Base-by-base conservation (phyloP, 2,329 filamentous ascomycete species). In the Cercospora sp. region DNA sequence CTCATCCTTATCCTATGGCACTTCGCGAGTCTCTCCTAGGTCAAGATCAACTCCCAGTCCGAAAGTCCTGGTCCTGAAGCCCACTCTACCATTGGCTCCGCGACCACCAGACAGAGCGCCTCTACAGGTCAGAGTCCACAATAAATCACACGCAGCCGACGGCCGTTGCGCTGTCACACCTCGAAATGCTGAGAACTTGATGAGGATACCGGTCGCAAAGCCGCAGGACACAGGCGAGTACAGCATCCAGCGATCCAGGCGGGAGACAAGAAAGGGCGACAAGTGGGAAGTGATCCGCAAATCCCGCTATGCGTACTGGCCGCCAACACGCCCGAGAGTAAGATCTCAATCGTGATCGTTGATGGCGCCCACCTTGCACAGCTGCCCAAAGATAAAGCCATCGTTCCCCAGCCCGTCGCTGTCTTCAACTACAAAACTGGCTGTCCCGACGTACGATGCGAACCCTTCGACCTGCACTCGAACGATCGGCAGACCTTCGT, bases 311-410 rank as follows among this genome's bases (percentile, higher is more conserved):
- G 59, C 63, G 5, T 69, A 69, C n/a, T 69, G 67, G 67, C 63
- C 66, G 60, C 63, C 66, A 12, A 28, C n/a, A 24, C 10, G 57
- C n/a, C 24, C 40, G 26, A 61, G 37, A 18, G 26, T 9, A 24
- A 45, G 34, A 60, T 16, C 24, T 58, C n/a, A 65, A 13, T 59
- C 32, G 16, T 59, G 55, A 59, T 32, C 18, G 9, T 59, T 24
- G 28, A 13, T 13, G 32, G 24, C 30, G 21, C 51, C 13, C 10
- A 5, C 1, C 7, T 51, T 51, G 26, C 62, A 65, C 18, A 67
- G 24, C 28, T 61, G 66, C 34, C 69, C 67, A 32, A 69, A 71
- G 6, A 71, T 43, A 18, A 69, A 69, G 1, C 67, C 67, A 55
- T 66, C 65, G 16, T 68, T 37, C 3, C 65, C 65, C 32, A 71